These are phyloP conservation scores for Oryza glumipatula DNA, from an alignment of 176 grass and related monocot species.

Conservation along the genomic window DNA sequence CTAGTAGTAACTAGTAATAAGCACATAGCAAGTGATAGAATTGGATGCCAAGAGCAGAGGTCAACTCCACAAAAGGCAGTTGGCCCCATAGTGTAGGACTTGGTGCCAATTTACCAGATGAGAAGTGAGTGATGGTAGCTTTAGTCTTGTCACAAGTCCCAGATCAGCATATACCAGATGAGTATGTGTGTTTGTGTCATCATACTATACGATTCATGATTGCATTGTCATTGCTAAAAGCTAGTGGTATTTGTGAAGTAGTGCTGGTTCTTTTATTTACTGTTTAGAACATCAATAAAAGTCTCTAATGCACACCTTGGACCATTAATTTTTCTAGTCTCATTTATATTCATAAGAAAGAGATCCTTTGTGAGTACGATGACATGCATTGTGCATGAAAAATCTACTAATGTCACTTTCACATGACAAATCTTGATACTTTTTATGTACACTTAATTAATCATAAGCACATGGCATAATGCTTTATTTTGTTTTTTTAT, in stretches of 20 bases:
- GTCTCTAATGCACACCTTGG: not conserved
- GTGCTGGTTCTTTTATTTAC: not conserved
- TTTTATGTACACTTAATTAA: not conserved
- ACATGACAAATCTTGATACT: not conserved
- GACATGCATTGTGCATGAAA: not conserved
- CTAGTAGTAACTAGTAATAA: not conserved
- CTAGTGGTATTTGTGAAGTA: not conserved
- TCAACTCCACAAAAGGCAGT: conserved; percentile 32
- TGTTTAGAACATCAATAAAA: not conserved
- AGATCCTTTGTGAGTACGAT: not conserved
- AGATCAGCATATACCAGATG: not conserved
- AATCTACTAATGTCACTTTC: not conserved
- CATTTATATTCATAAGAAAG: not conserved
- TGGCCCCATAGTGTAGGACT: not conserved
- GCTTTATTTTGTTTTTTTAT: not conserved
- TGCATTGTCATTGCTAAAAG: conserved; percentile 44
- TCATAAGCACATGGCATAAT: not conserved
- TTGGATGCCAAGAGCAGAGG: conserved; percentile 15
- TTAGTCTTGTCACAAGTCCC: conserved; percentile 32
- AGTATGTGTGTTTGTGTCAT: not conserved
- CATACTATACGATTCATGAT: conserved; percentile 35
- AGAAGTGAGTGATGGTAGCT: not conserved
- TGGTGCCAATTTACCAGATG: conserved; percentile 1
- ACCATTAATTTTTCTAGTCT: not conserved
- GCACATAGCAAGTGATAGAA: conserved; percentile 16